Base-by-base conservation (phyloP, 1,284 basidiomycete species). In the Xanthoconium separans region DNA sequence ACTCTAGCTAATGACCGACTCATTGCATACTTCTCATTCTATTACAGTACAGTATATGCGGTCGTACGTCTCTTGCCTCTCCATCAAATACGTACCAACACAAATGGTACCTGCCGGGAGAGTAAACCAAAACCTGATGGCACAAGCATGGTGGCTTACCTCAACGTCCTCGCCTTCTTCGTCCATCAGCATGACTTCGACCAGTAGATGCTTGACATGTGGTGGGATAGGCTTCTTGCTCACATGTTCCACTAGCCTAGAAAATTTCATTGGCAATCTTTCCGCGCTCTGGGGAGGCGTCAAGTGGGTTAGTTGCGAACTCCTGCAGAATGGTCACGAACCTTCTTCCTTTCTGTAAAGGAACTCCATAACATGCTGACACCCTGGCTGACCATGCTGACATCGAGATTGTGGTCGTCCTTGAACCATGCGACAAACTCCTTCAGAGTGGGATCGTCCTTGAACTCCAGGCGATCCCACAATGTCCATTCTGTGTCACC, bases 291-390 rank as follows among this genome's bases (percentile, higher is more conserved):
- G 37, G 54, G 34, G 51, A 50, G 36, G 24, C 22, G 33, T 65
- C 39, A 55, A 29, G 53, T 20, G 18, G 20, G 50, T 13, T 13
- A 12, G 12, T 30, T 13, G 20, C 7, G 15, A 18, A 6, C 12
- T 6, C 16, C 12, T n/a, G 11, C 30, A 41, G 27, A 22, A 6
- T 33, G 13, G 24, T 42, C 29, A 51, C 69, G 13, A 47, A 87
- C 89, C 87, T 97, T 98, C 77, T 93, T 93, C 76, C 89, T 90
- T 48, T 87, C 87, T 53, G 93, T 83, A 71, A 95, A 98, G 36
- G 89, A 86, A 58, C 93, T 96, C 92, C 95, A 99, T 36, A 99
- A 78, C 95, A 99, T 97, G 64, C 93, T 96, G 33, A 98, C 95
- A 48, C 95, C 95, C 70, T 94, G 91, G 65, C 92, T 95, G 58